These are phyloP conservation scores for Schwanniomyces pseudopolymorphus DNA, from an alignment of 805 yeast genomes.

Conservation along the genomic window DNA sequence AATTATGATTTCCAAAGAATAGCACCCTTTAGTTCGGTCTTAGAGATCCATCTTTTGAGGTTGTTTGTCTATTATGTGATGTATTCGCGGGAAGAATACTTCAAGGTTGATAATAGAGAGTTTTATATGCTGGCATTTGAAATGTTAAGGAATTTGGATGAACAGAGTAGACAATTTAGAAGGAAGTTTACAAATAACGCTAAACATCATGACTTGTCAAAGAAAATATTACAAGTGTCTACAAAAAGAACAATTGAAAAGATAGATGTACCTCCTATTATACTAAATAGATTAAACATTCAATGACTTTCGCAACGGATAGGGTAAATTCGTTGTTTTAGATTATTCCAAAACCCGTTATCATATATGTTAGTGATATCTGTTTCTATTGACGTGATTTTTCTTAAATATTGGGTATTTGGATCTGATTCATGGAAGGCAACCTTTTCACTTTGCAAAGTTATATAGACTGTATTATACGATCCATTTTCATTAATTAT, in stretches of 20 bases:
- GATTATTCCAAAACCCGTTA: conserved; percentile 44
- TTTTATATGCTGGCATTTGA: background rate
- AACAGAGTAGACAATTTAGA: conserved; percentile 7
- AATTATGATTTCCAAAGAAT: background rate
- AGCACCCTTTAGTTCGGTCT: background rate
- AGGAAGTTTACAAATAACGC: conserved; percentile 7
- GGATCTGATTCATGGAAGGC: conserved; percentile 14
- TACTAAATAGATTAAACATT: conserved; percentile 13
- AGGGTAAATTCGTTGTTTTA: conserved; percentile 28
- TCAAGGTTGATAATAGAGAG: background rate
- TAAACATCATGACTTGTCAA: background rate
- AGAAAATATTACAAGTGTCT: background rate
- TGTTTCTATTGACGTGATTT: conserved; percentile 21
- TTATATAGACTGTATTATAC: conserved; percentile 23
- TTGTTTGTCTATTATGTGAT: conserved; percentile 11
- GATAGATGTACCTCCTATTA: conserved; percentile 12
- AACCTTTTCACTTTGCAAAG: conserved; percentile 25
- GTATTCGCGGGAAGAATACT: conserved; percentile 11
- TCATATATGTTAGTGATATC: conserved; percentile 49
- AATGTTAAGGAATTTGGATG: conserved; percentile 5
- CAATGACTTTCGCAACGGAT: background rate
- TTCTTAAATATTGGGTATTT: conserved; percentile 10
- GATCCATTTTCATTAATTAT: conserved; percentile 7
- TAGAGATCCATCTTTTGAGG: conserved; percentile 5
- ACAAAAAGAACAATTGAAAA: conserved; percentile 4